Conservation (phyloP, 345 rosid species). For the Rhizophora apiculata region DNA sequence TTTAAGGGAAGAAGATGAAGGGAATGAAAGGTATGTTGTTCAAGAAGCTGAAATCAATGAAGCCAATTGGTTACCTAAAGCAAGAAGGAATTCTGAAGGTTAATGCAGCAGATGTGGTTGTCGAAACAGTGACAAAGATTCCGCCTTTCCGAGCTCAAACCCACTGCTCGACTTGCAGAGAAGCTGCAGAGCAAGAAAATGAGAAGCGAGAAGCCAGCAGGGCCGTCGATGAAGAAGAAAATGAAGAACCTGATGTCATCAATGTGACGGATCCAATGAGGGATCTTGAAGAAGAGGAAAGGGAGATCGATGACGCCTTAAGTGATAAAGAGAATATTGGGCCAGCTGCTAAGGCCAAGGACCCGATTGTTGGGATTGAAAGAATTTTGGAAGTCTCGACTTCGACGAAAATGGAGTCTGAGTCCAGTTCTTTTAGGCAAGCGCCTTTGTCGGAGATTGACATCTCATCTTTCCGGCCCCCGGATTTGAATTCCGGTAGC, state of each 20-base stretch:
- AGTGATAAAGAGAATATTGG: slow-evolving; percentile 53
- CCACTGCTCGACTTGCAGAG: slow-evolving; percentile 19
- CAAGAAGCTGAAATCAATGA: slow-evolving; percentile 61
- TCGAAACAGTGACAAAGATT: slow-evolving; percentile 33
- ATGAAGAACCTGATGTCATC: slow-evolving; percentile 30
- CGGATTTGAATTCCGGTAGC: slow-evolving; percentile 60
- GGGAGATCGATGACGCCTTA: slow-evolving; percentile 18
- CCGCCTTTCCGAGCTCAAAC: slow-evolving; percentile 28
- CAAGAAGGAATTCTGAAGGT: slow-evolving; percentile 61
- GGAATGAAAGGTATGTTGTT: slow-evolving; percentile 67
- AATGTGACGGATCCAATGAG: slow-evolving; percentile 47
- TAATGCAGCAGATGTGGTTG: slow-evolving; percentile 54
- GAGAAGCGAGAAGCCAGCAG: not conserved
- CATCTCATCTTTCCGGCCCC: slow-evolving; percentile 54
- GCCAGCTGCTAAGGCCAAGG: slow-evolving; percentile 21
- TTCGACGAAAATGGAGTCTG: slow-evolving; percentile 20
- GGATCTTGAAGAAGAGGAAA: slow-evolving; percentile 41
- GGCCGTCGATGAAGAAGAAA: slow-evolving; percentile 12
- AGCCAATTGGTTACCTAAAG: slow-evolving; percentile 59
- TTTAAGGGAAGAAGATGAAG: slow-evolving; percentile 41
- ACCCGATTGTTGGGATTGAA: not conserved
- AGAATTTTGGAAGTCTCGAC: slow-evolving; percentile 20
- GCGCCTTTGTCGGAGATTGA: slow-evolving; percentile 48
- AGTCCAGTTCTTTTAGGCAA: slow-evolving; percentile 8
- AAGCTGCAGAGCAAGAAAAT: slow-evolving; percentile 28